Percentiles rank a stretch among this genome's conserved stretches.
Conservation (phyloP, 2,329 filamentous ascomycete genomes). For the Malbranchea zuffiana region DNA sequence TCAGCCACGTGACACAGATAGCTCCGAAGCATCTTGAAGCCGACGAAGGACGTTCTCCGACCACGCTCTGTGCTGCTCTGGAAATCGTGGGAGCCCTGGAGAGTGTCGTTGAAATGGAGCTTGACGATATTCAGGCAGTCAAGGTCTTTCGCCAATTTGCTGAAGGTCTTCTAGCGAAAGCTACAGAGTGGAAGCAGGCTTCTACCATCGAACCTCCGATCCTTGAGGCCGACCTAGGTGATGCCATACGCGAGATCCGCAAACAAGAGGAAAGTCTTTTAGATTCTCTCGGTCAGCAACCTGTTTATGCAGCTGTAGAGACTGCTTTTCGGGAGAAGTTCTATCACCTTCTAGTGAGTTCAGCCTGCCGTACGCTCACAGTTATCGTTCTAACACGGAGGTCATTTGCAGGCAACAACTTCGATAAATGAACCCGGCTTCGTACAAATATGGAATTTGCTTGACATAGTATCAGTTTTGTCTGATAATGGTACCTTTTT, state of each 20-base stretch:
- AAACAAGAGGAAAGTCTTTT: conserved; percentile 16
- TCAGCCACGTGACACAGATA: no score
- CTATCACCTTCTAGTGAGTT: conserved; percentile 62
- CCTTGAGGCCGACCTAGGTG: conserved; percentile 50
- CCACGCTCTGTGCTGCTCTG: no score
- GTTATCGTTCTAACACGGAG: neutral
- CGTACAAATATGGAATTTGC: conserved; percentile 78
- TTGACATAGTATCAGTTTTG: conserved; percentile 82
- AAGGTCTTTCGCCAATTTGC: conserved; percentile 44
- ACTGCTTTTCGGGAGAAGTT: conserved; percentile 73
- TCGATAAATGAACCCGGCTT: conserved; percentile 69
- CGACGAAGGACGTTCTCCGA: no score
- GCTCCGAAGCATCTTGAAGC: no score
- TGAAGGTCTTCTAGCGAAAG: conserved; percentile 47
- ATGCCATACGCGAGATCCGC: conserved; percentile 37
- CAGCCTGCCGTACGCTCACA: conserved; percentile 20
- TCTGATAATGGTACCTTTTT: conserved; percentile 63
- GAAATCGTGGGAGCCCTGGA: no score
- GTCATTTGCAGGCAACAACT: conserved; percentile 51
- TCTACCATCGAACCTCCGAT: conserved; percentile 62
- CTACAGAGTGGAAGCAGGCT: conserved; percentile 48
- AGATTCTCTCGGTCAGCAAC: conserved; percentile 42
- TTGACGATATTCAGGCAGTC: conserved; percentile 25
- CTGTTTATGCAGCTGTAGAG: conserved; percentile 60
- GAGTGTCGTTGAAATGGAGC: conserved; percentile 21